These are phyloP conservation scores for Olyra latifolia DNA, from an alignment of 176 grass and related monocot species.

Conservation along the genomic window DNA sequence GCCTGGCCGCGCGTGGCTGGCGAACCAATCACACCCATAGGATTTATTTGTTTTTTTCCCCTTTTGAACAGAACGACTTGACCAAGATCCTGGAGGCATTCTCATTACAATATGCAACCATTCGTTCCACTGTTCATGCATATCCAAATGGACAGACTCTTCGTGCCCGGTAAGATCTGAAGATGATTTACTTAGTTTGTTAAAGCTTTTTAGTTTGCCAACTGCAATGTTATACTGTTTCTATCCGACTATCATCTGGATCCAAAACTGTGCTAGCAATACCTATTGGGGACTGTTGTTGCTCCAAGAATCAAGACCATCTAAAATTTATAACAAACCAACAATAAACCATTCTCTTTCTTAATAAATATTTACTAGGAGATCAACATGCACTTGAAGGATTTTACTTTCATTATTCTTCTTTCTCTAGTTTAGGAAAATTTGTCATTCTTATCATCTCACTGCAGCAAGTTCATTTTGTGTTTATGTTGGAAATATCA, in stretches of 20 bases:
- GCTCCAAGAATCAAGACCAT: neutral
- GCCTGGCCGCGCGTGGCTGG: too few relatives aligned
- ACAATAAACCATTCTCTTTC: neutral
- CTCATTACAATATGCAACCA: constrained; percentile 97
- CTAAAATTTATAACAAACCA: neutral
- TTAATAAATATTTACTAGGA: neutral
- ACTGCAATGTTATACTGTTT: neutral
- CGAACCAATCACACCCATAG: too few relatives aligned
- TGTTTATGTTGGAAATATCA: constrained; percentile 36
- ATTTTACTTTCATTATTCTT: constrained; percentile 6
- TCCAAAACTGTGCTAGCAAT: neutral
- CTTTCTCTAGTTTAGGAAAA: neutral
- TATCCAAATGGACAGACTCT: constrained; percentile 97
- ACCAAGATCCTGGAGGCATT: constrained; percentile 90
- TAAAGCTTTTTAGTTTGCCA: neutral
- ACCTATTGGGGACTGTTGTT: neutral
- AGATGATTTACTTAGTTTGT: constrained; percentile 22
- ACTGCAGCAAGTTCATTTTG: neutral
- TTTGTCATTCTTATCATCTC: neutral
- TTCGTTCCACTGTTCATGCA: constrained; percentile 94
- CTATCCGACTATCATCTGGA: neutral
- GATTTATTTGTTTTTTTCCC: constrained; percentile 6
- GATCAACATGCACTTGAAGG: neutral
- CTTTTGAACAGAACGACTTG: constrained; percentile 68
- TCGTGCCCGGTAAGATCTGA: constrained; percentile 82